Base-by-base conservation (phyloP, 176 grass and related monocot species). In the Areca catechu region DNA sequence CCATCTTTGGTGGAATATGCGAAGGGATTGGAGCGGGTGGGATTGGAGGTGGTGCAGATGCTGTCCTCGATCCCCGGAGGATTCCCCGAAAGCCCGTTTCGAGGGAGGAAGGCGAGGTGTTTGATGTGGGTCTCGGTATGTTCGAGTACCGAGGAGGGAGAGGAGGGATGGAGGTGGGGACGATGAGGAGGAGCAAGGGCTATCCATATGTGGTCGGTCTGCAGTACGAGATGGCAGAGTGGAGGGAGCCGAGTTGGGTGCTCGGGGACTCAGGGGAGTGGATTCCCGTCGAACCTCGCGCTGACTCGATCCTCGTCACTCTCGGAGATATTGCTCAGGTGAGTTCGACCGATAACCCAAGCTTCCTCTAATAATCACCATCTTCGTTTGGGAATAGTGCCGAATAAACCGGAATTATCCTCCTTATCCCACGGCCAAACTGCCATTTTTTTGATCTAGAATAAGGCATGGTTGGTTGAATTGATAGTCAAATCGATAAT, bases 261-360 rank as follows among this genome's bases (percentile, higher is more conserved):
- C 50, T 84, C 60, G 58, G 68, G 37, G 74, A 90, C 58, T 54
- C 58, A 48, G 80, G 74, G n/a, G 80, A 79, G 56, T 78, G 76
- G 77, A 66, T 54, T 24, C 19, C 51, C 14, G 77, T 79, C 15
- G 66, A 68, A 23, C 53, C 74, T 5, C 56, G 47, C 5, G 74
- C 83, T 15, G 74, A 68, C 50, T 71, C 71, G 4, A 19, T 96
- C 21, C 77, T 90, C 6, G 80, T 90, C 67, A 87, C 83, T 60
- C 62, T 90, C 63, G 91, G 91, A 30, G 83, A 90, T 69, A 83
- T 90, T 66, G 86, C 86, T 49, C 86, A 95, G 91, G 91, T 95
- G 57, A 68, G 57, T n/a, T 70, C 10, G 27, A 29, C 27, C 1
- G 27, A 7, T 6, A 29, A 29, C 27, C 27, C 27, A 29, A 6